Evolutionary conservation across 352 stramenopile species (phyloP), one percentile per base, ranked within the genome.

Genomic region (Pythium brassicae): DNA sequence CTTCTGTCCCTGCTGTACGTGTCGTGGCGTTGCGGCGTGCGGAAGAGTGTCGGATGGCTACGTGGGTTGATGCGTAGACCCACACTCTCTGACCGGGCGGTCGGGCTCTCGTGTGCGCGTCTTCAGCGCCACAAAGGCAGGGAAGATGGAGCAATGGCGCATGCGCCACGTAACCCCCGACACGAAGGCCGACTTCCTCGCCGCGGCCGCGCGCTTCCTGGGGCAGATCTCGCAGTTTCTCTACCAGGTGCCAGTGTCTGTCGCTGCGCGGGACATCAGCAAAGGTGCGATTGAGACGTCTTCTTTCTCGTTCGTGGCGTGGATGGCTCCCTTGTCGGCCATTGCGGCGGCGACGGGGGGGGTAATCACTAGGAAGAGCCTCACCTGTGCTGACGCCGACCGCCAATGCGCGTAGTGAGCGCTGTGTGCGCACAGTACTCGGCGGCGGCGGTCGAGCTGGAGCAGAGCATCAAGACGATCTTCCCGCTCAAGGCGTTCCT

Each of bases 401-500:
- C 23, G 14, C 5, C 6, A 14, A n/a, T n/a, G n/a, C n/a, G n/a
- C 9, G n/a, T 19, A 86, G 65, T 93, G 27, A 87, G 79, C 49
- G 58, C 60, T 22, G 53, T 93, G 19, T 69, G 64, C n/a, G 63
- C 68, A 5, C 73, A 78, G 63, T 86, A 87, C 63, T 66, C 71
- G 7, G 39, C 61, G 29, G 46, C 82, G 46, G 74, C 75, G 1
- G 66, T 78, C 42, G 74, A 83, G 10, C 57, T 82, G 57, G 58
- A 77, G 19, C 73, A 82, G 62, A 76, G 70, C 35, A 69, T 91
- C 59, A 80, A 78, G 61, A 61, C 77, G 11, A 63, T 93, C 46
- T 88, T 81, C 55, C 80, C 84, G 25, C 75, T 94, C 46, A 76
- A 79, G 58, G 76, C 65, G 61, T 76, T 94, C 46, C 62, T 94